These are phyloP conservation scores for Colletotrichum sp. DNA, from an alignment of 2,329 filamentous ascomycete species.

Conservation along the genomic window DNA sequence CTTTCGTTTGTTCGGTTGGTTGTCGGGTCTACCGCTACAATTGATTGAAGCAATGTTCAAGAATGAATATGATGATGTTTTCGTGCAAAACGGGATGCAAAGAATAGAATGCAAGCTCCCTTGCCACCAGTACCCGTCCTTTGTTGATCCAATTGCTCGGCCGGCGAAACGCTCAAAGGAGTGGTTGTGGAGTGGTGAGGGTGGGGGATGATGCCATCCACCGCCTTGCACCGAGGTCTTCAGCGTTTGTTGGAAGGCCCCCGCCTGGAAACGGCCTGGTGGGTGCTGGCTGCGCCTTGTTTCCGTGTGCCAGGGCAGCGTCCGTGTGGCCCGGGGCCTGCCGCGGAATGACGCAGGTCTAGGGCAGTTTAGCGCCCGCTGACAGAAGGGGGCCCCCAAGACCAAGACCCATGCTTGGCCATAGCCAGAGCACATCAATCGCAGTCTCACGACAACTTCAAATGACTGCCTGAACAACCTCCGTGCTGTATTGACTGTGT, in stretches of 20 bases:
- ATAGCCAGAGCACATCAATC: not conserved
- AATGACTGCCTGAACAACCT: not conserved
- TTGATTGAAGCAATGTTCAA: not conserved
- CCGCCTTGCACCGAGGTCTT: not conserved
- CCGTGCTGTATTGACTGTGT: conserved; percentile 18
- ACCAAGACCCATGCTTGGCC: not conserved
- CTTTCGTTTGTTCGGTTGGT: not conserved
- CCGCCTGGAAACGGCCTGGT: not conserved
- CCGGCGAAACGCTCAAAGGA: not conserved
- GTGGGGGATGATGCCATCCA: conserved; percentile 2
- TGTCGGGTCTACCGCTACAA: not conserved
- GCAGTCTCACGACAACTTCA: not conserved
- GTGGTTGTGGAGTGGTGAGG: not conserved
- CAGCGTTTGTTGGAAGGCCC: not conserved
- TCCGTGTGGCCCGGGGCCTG: not conserved
- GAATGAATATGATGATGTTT: not conserved
- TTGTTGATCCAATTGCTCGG: not conserved
- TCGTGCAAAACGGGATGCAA: not conserved
- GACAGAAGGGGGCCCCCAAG: not conserved
- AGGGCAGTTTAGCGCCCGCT: not conserved
- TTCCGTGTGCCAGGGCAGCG: not conserved
- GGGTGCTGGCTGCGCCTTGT: not conserved
- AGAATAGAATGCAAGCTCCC: not conserved
- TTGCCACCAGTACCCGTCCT: not conserved
- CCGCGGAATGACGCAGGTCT: not conserved